These are phyloP conservation scores for Calvatia gigantea DNA, from an alignment of 768 basidiomycete species.

Conservation along the genomic window DNA sequence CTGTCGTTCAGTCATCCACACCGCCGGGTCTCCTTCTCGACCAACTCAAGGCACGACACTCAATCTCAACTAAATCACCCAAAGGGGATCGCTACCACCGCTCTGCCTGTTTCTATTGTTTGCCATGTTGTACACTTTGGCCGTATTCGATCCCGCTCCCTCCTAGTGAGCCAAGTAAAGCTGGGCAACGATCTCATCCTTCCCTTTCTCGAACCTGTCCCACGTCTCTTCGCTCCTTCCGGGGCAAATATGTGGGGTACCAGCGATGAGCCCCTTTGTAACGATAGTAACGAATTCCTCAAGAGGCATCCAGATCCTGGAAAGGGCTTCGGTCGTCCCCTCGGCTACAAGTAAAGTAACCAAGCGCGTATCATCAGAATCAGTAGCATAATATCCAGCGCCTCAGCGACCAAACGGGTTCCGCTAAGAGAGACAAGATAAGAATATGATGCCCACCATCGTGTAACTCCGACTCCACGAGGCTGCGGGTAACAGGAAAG, in stretches of 20 bases:
- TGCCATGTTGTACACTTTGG: not conserved
- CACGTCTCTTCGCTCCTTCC: conserved; percentile 22
- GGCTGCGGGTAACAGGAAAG: conserved; percentile 24
- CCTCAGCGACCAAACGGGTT: no score
- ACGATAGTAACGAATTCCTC: conserved; percentile 39
- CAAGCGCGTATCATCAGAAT: not conserved
- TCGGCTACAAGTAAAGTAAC: conserved; percentile 34
- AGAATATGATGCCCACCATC: conserved; percentile 50
- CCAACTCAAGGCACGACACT: no score
- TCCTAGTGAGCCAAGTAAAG: conserved; percentile 13
- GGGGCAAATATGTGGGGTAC: conserved; percentile 22
- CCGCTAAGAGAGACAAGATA: no score
- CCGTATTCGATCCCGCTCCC: not conserved
- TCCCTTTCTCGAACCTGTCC: conserved; percentile 31
- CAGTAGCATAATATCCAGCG: no score
- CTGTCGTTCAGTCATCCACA: no score
- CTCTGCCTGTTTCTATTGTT: no score
- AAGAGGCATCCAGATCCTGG: conserved; percentile 54
- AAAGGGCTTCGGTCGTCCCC: conserved; percentile 43
- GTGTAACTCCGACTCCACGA: conserved; percentile 62
- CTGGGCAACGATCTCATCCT: conserved; percentile 23
- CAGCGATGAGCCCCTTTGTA: conserved; percentile 25
- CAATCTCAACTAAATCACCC: no score
- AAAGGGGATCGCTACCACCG: no score
- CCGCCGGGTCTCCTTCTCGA: no score